Evolutionary conservation across 306 rosid genomes (phyloP).

Genomic region (Dryas drummondii): DNA sequence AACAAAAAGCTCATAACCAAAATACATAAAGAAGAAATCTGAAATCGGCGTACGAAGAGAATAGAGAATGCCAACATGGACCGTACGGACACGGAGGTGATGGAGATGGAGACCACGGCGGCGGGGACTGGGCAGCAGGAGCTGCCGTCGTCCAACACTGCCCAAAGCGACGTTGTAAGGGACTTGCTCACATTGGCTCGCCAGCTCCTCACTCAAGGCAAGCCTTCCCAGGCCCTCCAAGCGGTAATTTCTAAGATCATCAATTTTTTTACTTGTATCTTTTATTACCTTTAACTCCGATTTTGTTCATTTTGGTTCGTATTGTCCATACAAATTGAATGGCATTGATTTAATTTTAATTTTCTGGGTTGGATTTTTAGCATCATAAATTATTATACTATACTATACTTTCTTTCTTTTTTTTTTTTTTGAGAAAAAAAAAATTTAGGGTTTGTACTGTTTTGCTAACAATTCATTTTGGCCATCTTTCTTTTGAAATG

Average conservation of each 20-base stretch:
- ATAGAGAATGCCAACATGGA: conserved; percentile 35
- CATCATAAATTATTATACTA: neutral
- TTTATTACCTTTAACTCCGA: neutral
- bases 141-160: conserved; percentile 30
- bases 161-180: conserved; percentile 33
- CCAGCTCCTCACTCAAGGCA: conserved; percentile 74
- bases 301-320: neutral
- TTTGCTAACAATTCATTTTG: neutral
- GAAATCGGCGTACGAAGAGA: neutral
- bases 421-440: neutral
- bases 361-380: conserved; percentile 1
- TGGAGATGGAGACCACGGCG: conserved; percentile 20
- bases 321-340: neutral
- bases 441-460: conserved; percentile 16
- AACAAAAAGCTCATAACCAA: neutral
- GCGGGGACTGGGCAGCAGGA: conserved; percentile 5
- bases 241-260: conserved; percentile 45
- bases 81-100: conserved; percentile 34
- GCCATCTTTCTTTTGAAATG: neutral
- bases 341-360: neutral
- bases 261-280: neutral
- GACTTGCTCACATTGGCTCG: conserved; percentile 83
- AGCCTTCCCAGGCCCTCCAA: conserved; percentile 90
- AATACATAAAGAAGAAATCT: neutral
- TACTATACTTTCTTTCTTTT: no score